Base-by-base conservation (phyloP, 106 monocot species). In the Posidonia australis region DNA sequence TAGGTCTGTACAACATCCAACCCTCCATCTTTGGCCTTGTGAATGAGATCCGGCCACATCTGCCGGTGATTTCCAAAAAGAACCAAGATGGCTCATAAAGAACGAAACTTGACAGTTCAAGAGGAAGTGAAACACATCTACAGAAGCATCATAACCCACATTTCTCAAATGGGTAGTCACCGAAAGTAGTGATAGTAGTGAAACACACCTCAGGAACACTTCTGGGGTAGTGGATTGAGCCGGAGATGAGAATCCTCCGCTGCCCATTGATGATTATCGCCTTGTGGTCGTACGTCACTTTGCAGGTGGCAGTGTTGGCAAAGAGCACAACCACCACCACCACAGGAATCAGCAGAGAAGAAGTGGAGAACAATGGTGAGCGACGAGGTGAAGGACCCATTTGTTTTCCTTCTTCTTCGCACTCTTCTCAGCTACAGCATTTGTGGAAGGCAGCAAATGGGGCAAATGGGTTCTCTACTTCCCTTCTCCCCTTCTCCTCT, bases 181-280 rank as follows among this genome's bases (percentile, higher is more conserved):
- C 2, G 51, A 30, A 46, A 51, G 28, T 22, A 22, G 54, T 36
- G 26, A 16, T 5, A 25, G 17, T 58, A 58, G 14, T 7, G 52
- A 41, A 9, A 22, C 42, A 21, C 44, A 74, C 73, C 73, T 74
- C 73, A 1, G 73, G 73, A 31, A 59, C 48, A 51, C 73, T 74
- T 27, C 73, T 74, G 26, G 73, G 73, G 36, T 74, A 74, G 58
- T 74, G 73, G 26, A 74, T 74, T 10, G 73, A 74, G 19, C 73
- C 73, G 48, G 73, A 74, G 45, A 74, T 31, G 58, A 74, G 73
- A 24, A 74, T 74, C 36, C 73, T 74, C 46, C 73, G 55, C 19
- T 54, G 73, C 46, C 65, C 73, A 66, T 74, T 74, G 65, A 74
- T 43, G 59, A 74, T 22, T 26, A 74, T 49, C 29, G 73, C 65